Conservation (phyloP, 495 filamentous ascomycete species). For the Aspergillus bertholletiae region DNA sequence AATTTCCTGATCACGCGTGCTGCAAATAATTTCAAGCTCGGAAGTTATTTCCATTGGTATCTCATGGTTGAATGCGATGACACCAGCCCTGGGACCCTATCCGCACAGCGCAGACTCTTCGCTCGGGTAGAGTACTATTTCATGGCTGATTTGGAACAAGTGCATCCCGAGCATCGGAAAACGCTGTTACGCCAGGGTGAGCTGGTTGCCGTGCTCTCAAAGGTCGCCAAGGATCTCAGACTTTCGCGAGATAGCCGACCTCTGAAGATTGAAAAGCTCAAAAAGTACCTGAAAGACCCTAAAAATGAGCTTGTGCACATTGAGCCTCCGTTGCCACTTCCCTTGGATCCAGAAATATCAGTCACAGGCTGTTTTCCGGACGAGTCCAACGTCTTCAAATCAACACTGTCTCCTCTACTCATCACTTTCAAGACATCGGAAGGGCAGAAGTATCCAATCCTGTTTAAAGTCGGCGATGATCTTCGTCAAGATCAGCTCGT, state of each 20-base stretch:
- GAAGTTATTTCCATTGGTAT: constrained; percentile 97
- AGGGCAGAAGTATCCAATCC: constrained; percentile 77
- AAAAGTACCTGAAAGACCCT: constrained; percentile 77
- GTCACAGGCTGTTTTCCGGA: constrained; percentile 79
- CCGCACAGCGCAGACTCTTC: constrained; percentile 77
- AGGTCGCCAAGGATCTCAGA: constrained; percentile 86
- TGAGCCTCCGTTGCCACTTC: constrained; percentile 83
- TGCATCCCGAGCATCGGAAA: constrained; percentile 62
- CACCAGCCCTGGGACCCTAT: constrained; percentile 62
- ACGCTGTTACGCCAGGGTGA: constrained; percentile 85
- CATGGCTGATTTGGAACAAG: constrained; percentile 71
- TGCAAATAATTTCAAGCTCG: constrained; percentile 78
- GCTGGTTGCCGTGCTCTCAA: constrained; percentile 79
- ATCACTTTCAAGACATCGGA: constrained; percentile 83
- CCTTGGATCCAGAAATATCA: constrained; percentile 78
- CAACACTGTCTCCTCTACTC: constrained; percentile 82
- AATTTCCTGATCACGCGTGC: constrained; percentile 86
- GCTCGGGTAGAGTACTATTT: constrained; percentile 92
- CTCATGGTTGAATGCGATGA: constrained; percentile 96
- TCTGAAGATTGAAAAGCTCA: constrained; percentile 77
- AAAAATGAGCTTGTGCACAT: constrained; percentile 82
- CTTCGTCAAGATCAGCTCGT: constrained; percentile 96
- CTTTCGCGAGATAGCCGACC: constrained; percentile 71
- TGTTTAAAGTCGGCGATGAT: constrained; percentile 98
- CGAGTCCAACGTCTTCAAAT: constrained; percentile 91